Base-by-base conservation (phyloP, 345 rosid species). In the Balakata baccata region DNA sequence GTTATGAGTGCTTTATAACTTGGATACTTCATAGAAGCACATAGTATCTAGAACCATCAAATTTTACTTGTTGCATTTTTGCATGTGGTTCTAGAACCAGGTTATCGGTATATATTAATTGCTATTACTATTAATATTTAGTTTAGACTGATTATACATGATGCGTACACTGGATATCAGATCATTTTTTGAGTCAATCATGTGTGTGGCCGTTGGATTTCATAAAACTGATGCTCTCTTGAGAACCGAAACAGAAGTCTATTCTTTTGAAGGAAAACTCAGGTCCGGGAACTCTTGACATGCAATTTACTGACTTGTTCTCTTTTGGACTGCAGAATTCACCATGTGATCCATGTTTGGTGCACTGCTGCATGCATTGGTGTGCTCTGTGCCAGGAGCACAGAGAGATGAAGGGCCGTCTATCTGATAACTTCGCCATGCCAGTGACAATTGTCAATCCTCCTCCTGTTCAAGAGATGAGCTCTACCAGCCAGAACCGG, bases 371-470 rank as follows among this genome's bases (percentile, higher is more conserved):
- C 66, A 37, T 75, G 68, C 78, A 69, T 50, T 69, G 64, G 54
- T 68, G 73, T 69, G 69, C 78, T 59, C 61, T 75, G 53, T 69
- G 78, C 73, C 64, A 69, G 38, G 74, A 75, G 53, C 74, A 69
- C 37, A 51, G 69, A 63, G 78, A 69, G 63, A 75, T 75, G 74
- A 69, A 68, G 41, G 73, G 68, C 11, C 69, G 63, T n/a, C 63
- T 75, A 1, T 75, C 63, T 7, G 97, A 94, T 39, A 84, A 90
- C 81, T 83, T 84, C 29, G 90, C 82, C 50, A 86, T 90, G 94
- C 95, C 98, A 11, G 90, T 90, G 96, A 87, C 99, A 3, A 75
- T 95, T 0, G 89, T 95, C 82, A 90, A 90, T 69, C 94, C 99
- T 46, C 96, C 99, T 14, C 94, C 89, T 6, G 87, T 87, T 80